Percentiles rank a stretch among this genome's conserved stretches.
phyloP scores from a whole-genome alignment of 1,139 yeast genomes.

The Casaregolazyma suthepensis region DNA sequence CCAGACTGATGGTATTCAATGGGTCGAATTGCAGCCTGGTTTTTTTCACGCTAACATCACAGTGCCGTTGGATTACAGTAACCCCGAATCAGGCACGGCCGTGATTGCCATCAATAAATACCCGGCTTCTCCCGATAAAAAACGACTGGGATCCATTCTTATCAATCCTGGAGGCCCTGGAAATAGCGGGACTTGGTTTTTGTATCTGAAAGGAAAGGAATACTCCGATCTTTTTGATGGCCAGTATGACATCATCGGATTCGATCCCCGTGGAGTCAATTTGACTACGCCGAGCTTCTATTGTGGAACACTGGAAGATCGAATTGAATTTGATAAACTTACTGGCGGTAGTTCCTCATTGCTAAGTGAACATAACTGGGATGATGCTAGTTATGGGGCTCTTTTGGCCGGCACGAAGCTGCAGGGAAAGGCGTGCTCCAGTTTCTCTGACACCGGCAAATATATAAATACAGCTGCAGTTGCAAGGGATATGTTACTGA shows the following conservation, averaged over 20 bases:
- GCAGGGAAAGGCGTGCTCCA: background rate
- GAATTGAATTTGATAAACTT: background rate
- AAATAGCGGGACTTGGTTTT: conserved; percentile 15
- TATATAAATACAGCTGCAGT: conserved; percentile 16
- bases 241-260: conserved; percentile 16
- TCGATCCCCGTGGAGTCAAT: conserved; percentile 13
- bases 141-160: conserved; percentile 13
- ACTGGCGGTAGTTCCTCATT: background rate
- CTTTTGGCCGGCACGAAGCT: background rate
- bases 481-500: conserved; percentile 17
- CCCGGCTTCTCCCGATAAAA: conserved; percentile 9
- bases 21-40: background rate
- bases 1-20: background rate
- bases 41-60: background rate
- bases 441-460: background rate
- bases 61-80: conserved; percentile 15
- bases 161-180: conserved; percentile 20
- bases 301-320: background rate
- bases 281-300: conserved; percentile 3
- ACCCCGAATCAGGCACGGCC: conserved; percentile 13
- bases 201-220: conserved; percentile 10
- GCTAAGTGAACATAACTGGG: background rate
- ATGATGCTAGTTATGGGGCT: background rate
- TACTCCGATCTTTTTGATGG: conserved; percentile 14
- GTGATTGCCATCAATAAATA: conserved; percentile 13